phyloP scores from a whole-genome alignment of 2,329 filamentous ascomycete genomes.

The Cytospora mali region DNA sequence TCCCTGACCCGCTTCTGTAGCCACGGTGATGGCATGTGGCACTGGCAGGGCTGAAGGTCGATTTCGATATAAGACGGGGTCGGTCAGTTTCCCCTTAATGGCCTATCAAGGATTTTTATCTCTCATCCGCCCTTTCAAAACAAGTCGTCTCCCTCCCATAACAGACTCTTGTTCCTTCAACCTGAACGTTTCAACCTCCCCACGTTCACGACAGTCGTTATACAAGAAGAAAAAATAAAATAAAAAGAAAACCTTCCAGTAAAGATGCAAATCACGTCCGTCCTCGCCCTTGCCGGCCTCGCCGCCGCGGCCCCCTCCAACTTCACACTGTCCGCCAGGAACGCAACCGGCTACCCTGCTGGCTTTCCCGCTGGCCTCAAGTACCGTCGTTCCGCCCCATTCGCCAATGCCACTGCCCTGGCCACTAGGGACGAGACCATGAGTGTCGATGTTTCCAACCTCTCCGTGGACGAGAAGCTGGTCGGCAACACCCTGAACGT shows the following conservation, averaged over 20 bases:
- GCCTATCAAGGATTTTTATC: background rate
- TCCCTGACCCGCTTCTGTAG: background rate
- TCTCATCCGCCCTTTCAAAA: background rate
- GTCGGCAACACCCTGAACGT: background rate
- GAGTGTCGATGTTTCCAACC: background rate
- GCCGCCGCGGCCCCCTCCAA: constrained; percentile 15
- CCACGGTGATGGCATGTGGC: background rate
- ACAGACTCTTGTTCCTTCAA: constrained; percentile 5
- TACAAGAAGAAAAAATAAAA: too few relatives aligned
- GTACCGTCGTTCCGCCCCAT: background rate
- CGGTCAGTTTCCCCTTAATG: background rate
- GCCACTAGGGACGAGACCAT: background rate
- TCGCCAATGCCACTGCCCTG: constrained; percentile 3
- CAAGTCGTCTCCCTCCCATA: background rate
- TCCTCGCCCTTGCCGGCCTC: constrained; percentile 18
- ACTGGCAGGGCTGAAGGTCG: background rate
- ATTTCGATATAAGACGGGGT: background rate
- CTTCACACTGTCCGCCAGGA: background rate
- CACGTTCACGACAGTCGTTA: constrained; percentile 1
- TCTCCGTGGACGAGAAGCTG: constrained; percentile 2
- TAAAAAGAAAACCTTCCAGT: too few relatives aligned
- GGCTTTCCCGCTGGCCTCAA: background rate
- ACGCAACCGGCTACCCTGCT: background rate
- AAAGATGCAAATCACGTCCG: constrained; percentile 18
- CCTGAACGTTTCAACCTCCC: background rate